Conservation (phyloP, 352 stramenopile genomes). For the Globisporangium perplexum region DNA sequence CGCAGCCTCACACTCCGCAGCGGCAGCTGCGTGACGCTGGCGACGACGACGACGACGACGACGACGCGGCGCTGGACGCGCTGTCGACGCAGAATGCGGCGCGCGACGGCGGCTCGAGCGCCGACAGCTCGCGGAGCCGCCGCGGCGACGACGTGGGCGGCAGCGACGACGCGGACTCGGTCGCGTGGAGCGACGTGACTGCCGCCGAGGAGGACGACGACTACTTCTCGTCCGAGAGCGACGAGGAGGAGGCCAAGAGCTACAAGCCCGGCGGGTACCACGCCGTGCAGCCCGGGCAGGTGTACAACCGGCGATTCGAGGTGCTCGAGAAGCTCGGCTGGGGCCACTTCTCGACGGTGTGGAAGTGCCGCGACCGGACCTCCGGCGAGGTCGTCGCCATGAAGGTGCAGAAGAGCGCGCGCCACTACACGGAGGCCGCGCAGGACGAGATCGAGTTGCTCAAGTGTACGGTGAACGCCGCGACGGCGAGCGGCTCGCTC, state of each 20-base stretch:
- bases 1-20: not conserved
- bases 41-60: not conserved
- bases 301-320: slow-evolving; percentile 93
- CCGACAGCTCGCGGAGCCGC: slow-evolving; percentile 19
- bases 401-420: slow-evolving; percentile 97
- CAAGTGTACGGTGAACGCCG: slow-evolving; percentile 81
- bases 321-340: slow-evolving; percentile 99
- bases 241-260: slow-evolving; percentile 91
- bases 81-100: slow-evolving; percentile 22
- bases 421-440: slow-evolving; percentile 98
- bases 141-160: slow-evolving; percentile 23
- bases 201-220: slow-evolving; percentile 77
- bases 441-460: slow-evolving; percentile 98
- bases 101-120: slow-evolving; percentile 32
- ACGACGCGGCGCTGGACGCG: slow-evolving; percentile 9
- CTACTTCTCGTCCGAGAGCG: slow-evolving; percentile 74
- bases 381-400: slow-evolving; percentile 89
- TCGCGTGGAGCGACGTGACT: slow-evolving; percentile 11
- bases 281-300: slow-evolving; percentile 89
- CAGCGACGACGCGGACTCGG: slow-evolving; percentile 27
- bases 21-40: not conserved
- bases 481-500: slow-evolving; percentile 12
- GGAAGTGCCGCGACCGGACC: slow-evolving; percentile 93
- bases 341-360: slow-evolving; percentile 99
- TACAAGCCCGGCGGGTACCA: slow-evolving; percentile 99